These are phyloP conservation scores for Amniculicola lignicola DNA, from an alignment of 495 filamentous ascomycete genomes.

Conservation along the genomic window DNA sequence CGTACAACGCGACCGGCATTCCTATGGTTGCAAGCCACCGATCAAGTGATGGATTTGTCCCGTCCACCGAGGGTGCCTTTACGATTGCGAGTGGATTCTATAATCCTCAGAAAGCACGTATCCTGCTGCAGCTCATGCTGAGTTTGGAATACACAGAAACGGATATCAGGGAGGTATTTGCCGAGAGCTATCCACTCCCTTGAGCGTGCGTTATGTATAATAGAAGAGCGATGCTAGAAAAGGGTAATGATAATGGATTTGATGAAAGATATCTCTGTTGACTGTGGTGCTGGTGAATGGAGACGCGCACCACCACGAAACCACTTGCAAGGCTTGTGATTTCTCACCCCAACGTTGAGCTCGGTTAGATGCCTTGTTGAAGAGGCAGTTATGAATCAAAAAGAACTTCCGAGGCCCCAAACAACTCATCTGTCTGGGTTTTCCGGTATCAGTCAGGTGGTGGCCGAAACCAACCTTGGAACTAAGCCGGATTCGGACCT, in stretches of 20 bases:
- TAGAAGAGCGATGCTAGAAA: too few relatives aligned
- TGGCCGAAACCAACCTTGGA: too few relatives aligned
- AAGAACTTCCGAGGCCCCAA: too few relatives aligned
- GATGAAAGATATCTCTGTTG: neutral
- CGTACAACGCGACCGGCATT: conserved; percentile 25
- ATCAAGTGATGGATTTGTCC: conserved; percentile 36
- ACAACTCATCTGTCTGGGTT: too few relatives aligned
- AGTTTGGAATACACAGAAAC: conserved; percentile 29
- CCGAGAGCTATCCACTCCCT: conserved; percentile 24
- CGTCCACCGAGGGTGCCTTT: conserved; percentile 19
- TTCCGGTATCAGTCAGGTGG: too few relatives aligned
- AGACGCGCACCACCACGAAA: too few relatives aligned
- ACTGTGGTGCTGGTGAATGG: too few relatives aligned
- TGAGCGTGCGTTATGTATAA: conserved; percentile 1
- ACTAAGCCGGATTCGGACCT: too few relatives aligned
- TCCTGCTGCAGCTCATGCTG: conserved; percentile 41
- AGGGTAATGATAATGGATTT: neutral
- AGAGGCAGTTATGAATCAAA: too few relatives aligned
- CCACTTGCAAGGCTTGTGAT: too few relatives aligned
- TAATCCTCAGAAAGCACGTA: conserved; percentile 42
- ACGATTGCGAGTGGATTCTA: conserved; percentile 37
- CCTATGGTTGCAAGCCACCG: conserved; percentile 36
- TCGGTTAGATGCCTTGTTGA: too few relatives aligned
- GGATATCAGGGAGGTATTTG: conserved; percentile 25
- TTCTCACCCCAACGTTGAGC: too few relatives aligned